A percentile compares a stretch with the other conserved stretches of the same genome.
Evolutionary conservation across 108 stramenopile species (phyloP).

Genomic region (Epithemia pelagica): DNA sequence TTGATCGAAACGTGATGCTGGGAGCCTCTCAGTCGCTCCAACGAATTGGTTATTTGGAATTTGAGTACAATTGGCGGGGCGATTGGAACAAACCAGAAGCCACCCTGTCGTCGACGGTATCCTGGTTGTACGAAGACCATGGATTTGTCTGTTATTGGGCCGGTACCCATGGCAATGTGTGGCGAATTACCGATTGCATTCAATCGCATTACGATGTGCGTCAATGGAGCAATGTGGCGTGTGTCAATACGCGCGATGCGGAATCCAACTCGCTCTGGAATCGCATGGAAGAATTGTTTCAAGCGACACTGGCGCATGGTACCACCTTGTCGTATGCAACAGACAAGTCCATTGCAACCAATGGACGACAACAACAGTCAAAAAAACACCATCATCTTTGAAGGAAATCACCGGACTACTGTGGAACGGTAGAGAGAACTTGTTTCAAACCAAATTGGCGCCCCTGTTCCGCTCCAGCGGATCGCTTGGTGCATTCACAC

Average conservation of each 20-base stretch:
- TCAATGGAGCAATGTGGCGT: conserved; percentile 65
- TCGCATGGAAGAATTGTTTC: conserved; percentile 50
- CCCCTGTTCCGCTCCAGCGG: no score
- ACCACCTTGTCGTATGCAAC: not conserved
- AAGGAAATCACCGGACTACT: no score
- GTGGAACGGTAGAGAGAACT: no score
- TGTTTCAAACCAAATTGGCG: no score
- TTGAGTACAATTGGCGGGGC: conserved; percentile 43
- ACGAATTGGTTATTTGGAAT: conserved; percentile 36
- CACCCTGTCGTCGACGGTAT: not conserved
- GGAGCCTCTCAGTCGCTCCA: conserved; percentile 15
- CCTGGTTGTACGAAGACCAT: not conserved
- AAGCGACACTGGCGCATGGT: conserved; percentile 17
- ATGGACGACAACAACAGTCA: not conserved
- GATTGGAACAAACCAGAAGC: conserved; percentile 6
- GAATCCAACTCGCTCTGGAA: conserved; percentile 24
- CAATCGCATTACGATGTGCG: conserved; percentile 32
- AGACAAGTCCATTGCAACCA: not conserved
- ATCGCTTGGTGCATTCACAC: no score
- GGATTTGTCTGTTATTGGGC: conserved; percentile 45
- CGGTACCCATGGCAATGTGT: conserved; percentile 26
- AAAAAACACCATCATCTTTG: not conserved
- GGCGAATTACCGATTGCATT: conserved; percentile 49
- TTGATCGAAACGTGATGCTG: conserved; percentile 28
- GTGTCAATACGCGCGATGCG: conserved; percentile 30